Conservation (phyloP, 1,284 basidiomycete genomes). For the Ustilago bromivora region DNA sequence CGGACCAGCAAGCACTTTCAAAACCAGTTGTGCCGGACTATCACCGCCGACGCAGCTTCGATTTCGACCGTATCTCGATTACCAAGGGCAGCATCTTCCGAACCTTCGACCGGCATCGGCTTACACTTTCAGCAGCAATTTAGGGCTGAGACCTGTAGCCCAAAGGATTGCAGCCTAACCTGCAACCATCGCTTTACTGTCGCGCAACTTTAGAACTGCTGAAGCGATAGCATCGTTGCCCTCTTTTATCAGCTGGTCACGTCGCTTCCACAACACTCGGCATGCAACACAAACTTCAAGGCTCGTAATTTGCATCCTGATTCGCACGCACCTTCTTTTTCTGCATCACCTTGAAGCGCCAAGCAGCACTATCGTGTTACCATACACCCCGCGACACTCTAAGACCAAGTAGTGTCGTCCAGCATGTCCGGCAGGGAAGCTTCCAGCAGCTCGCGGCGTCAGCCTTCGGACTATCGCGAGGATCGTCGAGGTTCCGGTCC, state of each 20-base stretch:
- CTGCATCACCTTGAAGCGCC: neutral
- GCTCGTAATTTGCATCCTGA: neutral
- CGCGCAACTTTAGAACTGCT: neutral
- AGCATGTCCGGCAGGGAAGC: slow-evolving; percentile 34
- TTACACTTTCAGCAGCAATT: no score
- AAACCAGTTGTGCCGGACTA: no score
- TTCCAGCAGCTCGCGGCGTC: slow-evolving; percentile 26
- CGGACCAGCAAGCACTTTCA: no score
- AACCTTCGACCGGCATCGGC: no score
- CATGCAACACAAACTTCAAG: neutral
- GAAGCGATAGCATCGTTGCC: neutral
- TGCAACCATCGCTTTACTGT: no score
- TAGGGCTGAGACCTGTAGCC: no score
- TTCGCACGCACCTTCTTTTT: neutral
- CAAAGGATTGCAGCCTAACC: no score
- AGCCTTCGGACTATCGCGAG: slow-evolving; percentile 32
- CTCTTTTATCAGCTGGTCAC: neutral
- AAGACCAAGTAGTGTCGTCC: neutral
- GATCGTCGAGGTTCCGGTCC: slow-evolving; percentile 15
- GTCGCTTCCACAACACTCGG: neutral
- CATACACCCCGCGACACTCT: neutral
- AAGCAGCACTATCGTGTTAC: neutral
- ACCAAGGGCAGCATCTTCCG: no score
- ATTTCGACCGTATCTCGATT: no score
- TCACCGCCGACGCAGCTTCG: no score